Conservation (phyloP, 176 grass and related monocot species). For the Melocanna baccifera region DNA sequence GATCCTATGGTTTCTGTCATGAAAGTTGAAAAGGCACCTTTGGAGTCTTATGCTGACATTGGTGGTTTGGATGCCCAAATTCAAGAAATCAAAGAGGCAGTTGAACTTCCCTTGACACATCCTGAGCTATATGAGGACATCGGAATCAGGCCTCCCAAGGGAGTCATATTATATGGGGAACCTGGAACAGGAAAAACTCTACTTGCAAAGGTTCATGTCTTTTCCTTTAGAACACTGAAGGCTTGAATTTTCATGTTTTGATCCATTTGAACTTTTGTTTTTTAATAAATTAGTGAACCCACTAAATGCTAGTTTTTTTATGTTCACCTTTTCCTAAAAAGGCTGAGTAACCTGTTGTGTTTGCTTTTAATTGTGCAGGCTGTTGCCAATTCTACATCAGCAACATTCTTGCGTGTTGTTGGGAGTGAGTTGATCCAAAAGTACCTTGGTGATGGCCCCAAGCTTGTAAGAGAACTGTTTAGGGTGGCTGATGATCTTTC, state of each 20-base stretch:
- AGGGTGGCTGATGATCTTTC: slow-evolving; percentile 86
- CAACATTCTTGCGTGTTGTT: slow-evolving; percentile 83
- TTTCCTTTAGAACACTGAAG: neutral
- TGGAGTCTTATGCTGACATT: slow-evolving; percentile 80
- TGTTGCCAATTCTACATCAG: slow-evolving; percentile 83
- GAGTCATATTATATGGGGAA: slow-evolving; percentile 80
- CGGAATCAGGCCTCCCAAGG: slow-evolving; percentile 80
- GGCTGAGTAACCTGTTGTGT: neutral
- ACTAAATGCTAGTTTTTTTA: neutral
- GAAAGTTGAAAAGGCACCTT: slow-evolving; percentile 83
- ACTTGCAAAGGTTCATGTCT: slow-evolving; percentile 63
- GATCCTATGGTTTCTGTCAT: slow-evolving; percentile 89
- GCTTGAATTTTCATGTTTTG: slow-evolving; percentile 5
- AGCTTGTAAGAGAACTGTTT: slow-evolving; percentile 84
- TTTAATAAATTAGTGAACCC: neutral
- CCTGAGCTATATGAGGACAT: slow-evolving; percentile 82
- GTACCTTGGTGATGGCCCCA: slow-evolving; percentile 81
- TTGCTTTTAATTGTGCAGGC: slow-evolving; percentile 39
- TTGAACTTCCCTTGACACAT: slow-evolving; percentile 80
- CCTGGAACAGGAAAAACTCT: slow-evolving; percentile 85
- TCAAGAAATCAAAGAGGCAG: slow-evolving; percentile 83
- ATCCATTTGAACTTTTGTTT: neutral
- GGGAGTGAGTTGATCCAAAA: slow-evolving; percentile 88
- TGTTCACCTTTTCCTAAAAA: neutral
- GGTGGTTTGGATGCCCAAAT: slow-evolving; percentile 85